Evolutionary conservation across 139 green algal genomes (phyloP).

Genomic region (Raphidocelis subcapitata): DNA sequence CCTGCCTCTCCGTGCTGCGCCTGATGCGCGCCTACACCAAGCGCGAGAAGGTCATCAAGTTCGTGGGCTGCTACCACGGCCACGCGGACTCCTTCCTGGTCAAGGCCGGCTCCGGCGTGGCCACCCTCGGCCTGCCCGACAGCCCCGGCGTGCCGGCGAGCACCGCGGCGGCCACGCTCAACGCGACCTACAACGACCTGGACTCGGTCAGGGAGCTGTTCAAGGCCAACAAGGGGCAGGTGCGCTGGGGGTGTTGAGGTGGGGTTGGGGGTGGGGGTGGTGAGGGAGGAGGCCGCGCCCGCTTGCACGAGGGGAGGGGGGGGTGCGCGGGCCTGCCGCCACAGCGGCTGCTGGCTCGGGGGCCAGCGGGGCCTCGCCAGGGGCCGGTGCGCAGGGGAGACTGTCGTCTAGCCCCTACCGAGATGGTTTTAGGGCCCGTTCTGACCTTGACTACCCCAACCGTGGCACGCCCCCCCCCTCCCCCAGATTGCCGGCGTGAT

Average conservation of each 20-base stretch:
- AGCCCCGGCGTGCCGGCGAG: conserved; percentile 70
- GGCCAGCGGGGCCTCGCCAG: too few relatives aligned
- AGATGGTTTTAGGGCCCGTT: too few relatives aligned
- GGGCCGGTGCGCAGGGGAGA: too few relatives aligned
- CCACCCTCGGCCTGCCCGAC: conserved; percentile 97
- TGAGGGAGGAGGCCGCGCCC: too few relatives aligned
- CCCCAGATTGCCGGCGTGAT: conserved; percentile 91
- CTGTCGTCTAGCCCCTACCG: too few relatives aligned
- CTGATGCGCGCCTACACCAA: conserved; percentile 98
- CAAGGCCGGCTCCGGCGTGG: conserved; percentile 92
- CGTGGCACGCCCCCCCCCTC: too few relatives aligned
- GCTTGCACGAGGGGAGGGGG: too few relatives aligned
- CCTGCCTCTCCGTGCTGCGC: conserved; percentile 96
- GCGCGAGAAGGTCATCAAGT: conserved; percentile 98
- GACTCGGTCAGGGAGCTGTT: conserved; percentile 78
- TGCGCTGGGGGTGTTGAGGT: neutral
- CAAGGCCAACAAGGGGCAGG: conserved; percentile 92
- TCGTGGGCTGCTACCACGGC: conserved; percentile 99
- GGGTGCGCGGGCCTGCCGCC: too few relatives aligned
- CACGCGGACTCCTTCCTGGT: conserved; percentile 96
- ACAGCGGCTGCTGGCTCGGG: too few relatives aligned
- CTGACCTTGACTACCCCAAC: too few relatives aligned
- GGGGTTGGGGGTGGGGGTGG: too few relatives aligned
- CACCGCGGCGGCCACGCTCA: conserved; percentile 60
- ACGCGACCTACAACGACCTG: conserved; percentile 76